Conservation (phyloP, 2,329 filamentous ascomycete species). For the Eutypa lata region DNA sequence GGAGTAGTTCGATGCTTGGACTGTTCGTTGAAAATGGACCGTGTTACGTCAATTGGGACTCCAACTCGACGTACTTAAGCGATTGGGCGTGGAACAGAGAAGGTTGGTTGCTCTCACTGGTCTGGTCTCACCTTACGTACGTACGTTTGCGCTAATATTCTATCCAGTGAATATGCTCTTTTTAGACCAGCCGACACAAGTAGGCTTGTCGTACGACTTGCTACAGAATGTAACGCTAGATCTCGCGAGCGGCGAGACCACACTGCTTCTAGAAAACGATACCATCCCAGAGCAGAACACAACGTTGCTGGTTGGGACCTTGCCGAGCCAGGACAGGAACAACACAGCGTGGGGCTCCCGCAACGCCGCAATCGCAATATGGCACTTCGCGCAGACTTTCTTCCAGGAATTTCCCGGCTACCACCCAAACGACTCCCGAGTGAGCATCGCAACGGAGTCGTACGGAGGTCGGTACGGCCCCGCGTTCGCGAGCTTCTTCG, state of each 20-base stretch:
- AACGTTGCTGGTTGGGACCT: constrained; percentile 49
- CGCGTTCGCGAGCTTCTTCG: constrained; percentile 26
- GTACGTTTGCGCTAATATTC: constrained; percentile 1
- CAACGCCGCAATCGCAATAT: constrained; percentile 51
- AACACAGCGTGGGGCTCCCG: constrained; percentile 46
- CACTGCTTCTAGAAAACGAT: constrained; percentile 33
- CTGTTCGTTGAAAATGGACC: constrained; percentile 49
- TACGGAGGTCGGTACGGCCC: constrained; percentile 33
- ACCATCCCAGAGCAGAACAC: constrained; percentile 33
- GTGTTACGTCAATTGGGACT: constrained; percentile 41
- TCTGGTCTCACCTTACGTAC: background rate
- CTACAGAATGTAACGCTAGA: constrained; percentile 53
- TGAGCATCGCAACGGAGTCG: constrained; percentile 35
- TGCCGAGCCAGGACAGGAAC: constrained; percentile 44
- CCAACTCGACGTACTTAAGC: constrained; percentile 47
- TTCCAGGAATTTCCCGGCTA: constrained; percentile 53
- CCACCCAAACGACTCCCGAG: constrained; percentile 55
- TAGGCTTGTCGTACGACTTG: constrained; percentile 60
- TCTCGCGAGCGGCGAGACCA: constrained; percentile 30
- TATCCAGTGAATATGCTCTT: constrained; percentile 51
- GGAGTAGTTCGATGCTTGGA: constrained; percentile 52
- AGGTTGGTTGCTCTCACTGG: constrained; percentile 12
- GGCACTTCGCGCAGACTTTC: constrained; percentile 61
- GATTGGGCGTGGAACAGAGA: constrained; percentile 56
- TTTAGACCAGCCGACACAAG: constrained; percentile 55